Base-by-base conservation (phyloP, 2,329 filamentous ascomycete genomes). In the Diaporthe sp. region DNA sequence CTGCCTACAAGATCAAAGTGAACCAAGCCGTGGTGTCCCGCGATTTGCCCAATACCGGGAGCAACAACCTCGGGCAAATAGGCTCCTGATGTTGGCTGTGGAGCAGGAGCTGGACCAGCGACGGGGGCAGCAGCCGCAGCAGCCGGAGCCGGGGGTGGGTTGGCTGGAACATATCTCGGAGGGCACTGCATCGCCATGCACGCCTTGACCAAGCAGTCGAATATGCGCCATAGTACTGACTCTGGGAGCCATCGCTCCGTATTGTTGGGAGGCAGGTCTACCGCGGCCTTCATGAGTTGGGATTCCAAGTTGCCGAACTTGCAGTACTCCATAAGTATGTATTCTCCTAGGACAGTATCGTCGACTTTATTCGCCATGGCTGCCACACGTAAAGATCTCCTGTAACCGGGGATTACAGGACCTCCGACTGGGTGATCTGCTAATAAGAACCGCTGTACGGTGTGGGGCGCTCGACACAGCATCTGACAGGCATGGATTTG, bases 101-200 rank as follows among this genome's bases (percentile, higher is more conserved):
- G 13, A 28, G 15, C n/a, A 10, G 35, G 8, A 40, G 64, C 25
- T 22, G 50, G 33, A 12, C 17, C 17, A 6, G n/a, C n/a, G 17
- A 9, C 17, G 0, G 19, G 45, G 8, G 19, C 45, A 22, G 15
- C 19, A n/a, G 5, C 17, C 5, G 19, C 19, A n/a, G 54, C 30
- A 6, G 15, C 30, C 15, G 30, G 8, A 17, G 35, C 22, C 2
- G n/a, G 35, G 25, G n/a, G n/a, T 28, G 35, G 13, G 13, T 71
- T 71, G 3, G 4, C 17, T 2, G 68, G 52, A 30, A 61, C 66
- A 28, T 42, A 45, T 2, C 69, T 22, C 1, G 78, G 74, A 5
- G 77, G 78, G 13, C 73, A 74, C 25, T 75, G 38, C 75, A 79
- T 71, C 13, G 76, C 70, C n/a, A 76, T 55, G 60, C 76, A 77